phyloP scores from a whole-genome alignment of 345 rosid species.

The Psidium friedrichsthalianum region DNA sequence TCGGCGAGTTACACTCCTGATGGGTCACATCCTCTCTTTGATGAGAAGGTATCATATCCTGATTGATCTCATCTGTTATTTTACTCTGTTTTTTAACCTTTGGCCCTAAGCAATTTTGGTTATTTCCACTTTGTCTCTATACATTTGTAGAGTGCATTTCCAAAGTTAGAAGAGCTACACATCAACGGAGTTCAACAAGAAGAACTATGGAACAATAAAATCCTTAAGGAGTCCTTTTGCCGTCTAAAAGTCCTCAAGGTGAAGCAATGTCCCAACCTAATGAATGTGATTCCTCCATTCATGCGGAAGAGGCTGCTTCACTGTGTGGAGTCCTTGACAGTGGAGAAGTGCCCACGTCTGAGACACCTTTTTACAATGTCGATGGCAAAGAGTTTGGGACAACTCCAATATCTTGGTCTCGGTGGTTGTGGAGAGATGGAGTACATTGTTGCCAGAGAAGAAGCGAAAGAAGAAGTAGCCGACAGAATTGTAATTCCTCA shows the following conservation, averaged over 20 bases:
- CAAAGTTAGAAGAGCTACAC: not conserved
- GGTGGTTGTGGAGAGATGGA: not conserved
- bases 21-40: too few relatives aligned
- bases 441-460: not conserved
- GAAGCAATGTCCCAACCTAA: not conserved
- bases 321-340: not conserved
- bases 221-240: not conserved
- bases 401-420: not conserved
- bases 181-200: not conserved
- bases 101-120: not conserved
- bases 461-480: not conserved
- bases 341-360: not conserved
- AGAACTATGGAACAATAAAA: not conserved
- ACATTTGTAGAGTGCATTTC: not conserved
- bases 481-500: too few relatives aligned
- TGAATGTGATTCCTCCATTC: not conserved
- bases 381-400: not conserved
- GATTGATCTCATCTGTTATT: not conserved
- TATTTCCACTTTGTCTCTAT: too few relatives aligned
- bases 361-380: not conserved
- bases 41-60: not conserved
- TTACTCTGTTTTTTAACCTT: not conserved
- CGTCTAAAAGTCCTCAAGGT: not conserved
- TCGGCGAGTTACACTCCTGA: too few relatives aligned
- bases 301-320: not conserved